These are phyloP conservation scores for Stromatinia cepivora DNA, from an alignment of 2,329 filamentous ascomycete genomes.

Conservation along the genomic window DNA sequence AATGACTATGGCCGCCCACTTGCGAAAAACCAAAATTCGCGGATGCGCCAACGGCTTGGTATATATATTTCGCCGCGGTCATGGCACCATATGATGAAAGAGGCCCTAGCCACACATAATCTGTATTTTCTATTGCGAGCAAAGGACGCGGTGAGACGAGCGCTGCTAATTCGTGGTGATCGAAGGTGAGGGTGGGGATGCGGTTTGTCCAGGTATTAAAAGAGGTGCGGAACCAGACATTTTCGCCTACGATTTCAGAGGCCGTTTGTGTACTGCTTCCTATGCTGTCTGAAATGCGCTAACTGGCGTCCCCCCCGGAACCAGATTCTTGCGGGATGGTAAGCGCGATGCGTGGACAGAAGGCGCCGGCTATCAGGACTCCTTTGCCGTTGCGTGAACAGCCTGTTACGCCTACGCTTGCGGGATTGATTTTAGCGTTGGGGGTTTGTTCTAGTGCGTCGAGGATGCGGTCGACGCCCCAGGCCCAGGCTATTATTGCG, in stretches of 20 bases:
- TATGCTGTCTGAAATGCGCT: slow-evolving; percentile 54
- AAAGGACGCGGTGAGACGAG: slow-evolving; percentile 58
- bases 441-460: slow-evolving; percentile 56
- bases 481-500: slow-evolving; percentile 62
- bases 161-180: slow-evolving; percentile 59
- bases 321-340: slow-evolving; percentile 64
- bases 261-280: slow-evolving; percentile 63
- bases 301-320: slow-evolving; percentile 61
- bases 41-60: slow-evolving; percentile 46
- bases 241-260: slow-evolving; percentile 57
- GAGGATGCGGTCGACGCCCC: slow-evolving; percentile 61
- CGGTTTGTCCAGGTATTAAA: slow-evolving; percentile 54
- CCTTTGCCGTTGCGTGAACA: slow-evolving; percentile 67
- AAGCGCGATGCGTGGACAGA: slow-evolving; percentile 59
- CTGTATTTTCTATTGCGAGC: slow-evolving; percentile 55
- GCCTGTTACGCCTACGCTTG: slow-evolving; percentile 57
- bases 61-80: slow-evolving; percentile 54
- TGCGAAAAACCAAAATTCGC: too few relatives aligned
- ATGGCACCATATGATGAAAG: slow-evolving; percentile 55
- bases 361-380: slow-evolving; percentile 55
- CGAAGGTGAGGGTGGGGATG: slow-evolving; percentile 52
- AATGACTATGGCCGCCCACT: too few relatives aligned
- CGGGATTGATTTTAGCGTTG: slow-evolving; percentile 49
- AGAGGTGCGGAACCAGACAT: slow-evolving; percentile 61
- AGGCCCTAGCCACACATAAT: slow-evolving; percentile 52